A percentile compares a stretch with the other conserved stretches of the same genome.
Conservation (phyloP, 1,139 yeast genomes). For the Kodamaea arcana region DNA sequence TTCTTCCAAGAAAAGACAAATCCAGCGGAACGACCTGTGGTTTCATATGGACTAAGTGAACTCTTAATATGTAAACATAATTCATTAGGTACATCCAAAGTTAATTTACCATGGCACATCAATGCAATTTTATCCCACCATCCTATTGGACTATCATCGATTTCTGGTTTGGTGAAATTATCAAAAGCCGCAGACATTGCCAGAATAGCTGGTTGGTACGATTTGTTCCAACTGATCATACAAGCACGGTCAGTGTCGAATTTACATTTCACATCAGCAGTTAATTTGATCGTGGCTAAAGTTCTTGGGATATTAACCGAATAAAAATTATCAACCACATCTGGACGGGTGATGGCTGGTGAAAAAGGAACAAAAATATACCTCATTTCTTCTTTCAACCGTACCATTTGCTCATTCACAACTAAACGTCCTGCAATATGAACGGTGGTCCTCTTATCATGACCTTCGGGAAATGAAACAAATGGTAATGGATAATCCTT, state of each 20-base stretch:
- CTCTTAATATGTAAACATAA: conserved; percentile 58
- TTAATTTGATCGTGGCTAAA: conserved; percentile 42
- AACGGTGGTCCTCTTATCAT: conserved; percentile 25
- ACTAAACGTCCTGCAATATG: conserved; percentile 35
- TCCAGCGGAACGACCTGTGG: conserved; percentile 71
- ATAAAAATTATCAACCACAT: conserved; percentile 32
- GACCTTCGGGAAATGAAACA: conserved; percentile 36
- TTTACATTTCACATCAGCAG: conserved; percentile 32
- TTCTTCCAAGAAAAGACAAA: conserved; percentile 76
- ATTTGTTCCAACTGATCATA: conserved; percentile 41
- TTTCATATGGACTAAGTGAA: conserved; percentile 68
- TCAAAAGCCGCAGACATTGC: conserved; percentile 39
- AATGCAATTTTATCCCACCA: conserved; percentile 55
- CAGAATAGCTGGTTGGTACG: conserved; percentile 39
- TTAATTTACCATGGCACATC: conserved; percentile 43
- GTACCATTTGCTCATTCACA: conserved; percentile 39
- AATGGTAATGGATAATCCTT: conserved; percentile 43
- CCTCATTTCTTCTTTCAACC: conserved; percentile 39
- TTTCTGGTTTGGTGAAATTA: conserved; percentile 63
- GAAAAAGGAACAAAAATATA: conserved; percentile 44
- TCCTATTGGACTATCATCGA: conserved; percentile 86
- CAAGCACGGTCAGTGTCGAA: conserved; percentile 38
- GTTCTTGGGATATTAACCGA: conserved; percentile 41
- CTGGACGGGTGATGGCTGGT: conserved; percentile 29
- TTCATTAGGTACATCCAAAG: conserved; percentile 52